phyloP scores from a whole-genome alignment of 768 basidiomycete genomes.

The Lanmaoa pseudosensibilis region DNA sequence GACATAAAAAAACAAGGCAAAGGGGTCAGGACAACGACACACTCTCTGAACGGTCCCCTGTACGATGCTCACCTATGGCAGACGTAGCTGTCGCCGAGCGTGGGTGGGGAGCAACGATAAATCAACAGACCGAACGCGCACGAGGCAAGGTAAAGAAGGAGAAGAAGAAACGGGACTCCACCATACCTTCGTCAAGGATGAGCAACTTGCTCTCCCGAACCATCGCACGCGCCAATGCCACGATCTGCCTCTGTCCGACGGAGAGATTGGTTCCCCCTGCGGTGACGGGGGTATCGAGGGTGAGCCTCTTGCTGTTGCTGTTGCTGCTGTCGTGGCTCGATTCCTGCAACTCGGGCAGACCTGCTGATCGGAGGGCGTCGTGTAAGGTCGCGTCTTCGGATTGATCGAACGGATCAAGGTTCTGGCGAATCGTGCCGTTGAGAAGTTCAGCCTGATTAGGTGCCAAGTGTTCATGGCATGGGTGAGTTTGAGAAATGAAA shows the following conservation, averaged over 20 bases:
- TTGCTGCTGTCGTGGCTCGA: slow-evolving; percentile 22
- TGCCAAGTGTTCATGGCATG: background rate
- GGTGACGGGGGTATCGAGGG: slow-evolving; percentile 45
- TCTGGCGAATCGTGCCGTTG: slow-evolving; percentile 45
- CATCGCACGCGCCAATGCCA: slow-evolving; percentile 43
- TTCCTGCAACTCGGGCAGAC: slow-evolving; percentile 32
- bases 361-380: slow-evolving; percentile 41
- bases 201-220: slow-evolving; percentile 45
- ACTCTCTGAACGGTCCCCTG: too few relatives aligned
- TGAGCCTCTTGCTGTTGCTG: slow-evolving; percentile 25
- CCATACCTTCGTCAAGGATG: slow-evolving; percentile 43
- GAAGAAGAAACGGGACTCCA: too few relatives aligned
- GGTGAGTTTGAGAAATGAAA: background rate
- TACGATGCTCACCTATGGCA: slow-evolving; percentile 3
- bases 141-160: too few relatives aligned
- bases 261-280: slow-evolving; percentile 38
- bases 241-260: slow-evolving; percentile 50
- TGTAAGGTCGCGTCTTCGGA: slow-evolving; percentile 45
- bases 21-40: background rate
- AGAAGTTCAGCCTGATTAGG: slow-evolving; percentile 37
- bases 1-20: background rate
- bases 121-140: background rate
- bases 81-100: slow-evolving; percentile 7
- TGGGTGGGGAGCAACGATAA: too few relatives aligned
- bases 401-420: slow-evolving; percentile 51